Percentiles rank a stretch among this genome's conserved stretches.
These are phyloP conservation scores for Dactylonectria macrodidyma DNA, from an alignment of 2,329 filamentous ascomycete species.

Conservation along the genomic window DNA sequence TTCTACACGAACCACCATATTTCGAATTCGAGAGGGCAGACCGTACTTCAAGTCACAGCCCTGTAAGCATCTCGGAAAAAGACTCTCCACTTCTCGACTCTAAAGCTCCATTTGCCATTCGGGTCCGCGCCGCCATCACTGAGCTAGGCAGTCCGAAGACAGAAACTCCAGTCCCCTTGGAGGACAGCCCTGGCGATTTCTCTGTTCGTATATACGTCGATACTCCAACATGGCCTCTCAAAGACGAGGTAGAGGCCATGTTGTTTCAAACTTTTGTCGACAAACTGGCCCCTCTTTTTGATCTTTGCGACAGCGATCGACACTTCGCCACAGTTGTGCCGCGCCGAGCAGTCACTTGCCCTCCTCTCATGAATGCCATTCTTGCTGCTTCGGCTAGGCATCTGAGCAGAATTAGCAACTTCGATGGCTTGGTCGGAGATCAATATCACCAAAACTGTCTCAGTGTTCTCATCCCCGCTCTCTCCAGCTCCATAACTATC, in stretches of 20 bases:
- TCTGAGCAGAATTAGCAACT: conserved; percentile 39
- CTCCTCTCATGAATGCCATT: conserved; percentile 48
- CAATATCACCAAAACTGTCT: conserved; percentile 49
- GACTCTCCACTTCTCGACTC: conserved; percentile 15
- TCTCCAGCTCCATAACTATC: conserved; percentile 44
- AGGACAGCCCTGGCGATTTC: conserved; percentile 34
- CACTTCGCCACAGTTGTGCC: conserved; percentile 50
- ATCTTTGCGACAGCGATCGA: conserved; percentile 47
- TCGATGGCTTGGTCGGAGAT: conserved; percentile 44
- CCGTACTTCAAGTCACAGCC: conserved; percentile 36
- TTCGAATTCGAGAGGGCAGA: conserved; percentile 21
- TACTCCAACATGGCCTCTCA: conserved; percentile 40
- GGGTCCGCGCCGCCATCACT: conserved; percentile 23
- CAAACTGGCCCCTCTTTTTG: conserved; percentile 46
- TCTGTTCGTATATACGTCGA: conserved; percentile 44
- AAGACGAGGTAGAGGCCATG: conserved; percentile 47
- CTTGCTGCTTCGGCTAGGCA: conserved; percentile 48
- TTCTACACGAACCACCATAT: conserved; percentile 10
- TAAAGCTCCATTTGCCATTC: conserved; percentile 25
- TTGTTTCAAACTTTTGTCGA: conserved; percentile 48
- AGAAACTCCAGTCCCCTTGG: conserved; percentile 26
- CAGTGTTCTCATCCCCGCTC: conserved; percentile 46
- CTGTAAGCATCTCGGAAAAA: conserved; percentile 22
- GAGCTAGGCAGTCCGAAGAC: conserved; percentile 28
- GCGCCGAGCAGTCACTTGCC: conserved; percentile 45